phyloP scores from a whole-genome alignment of 140 eudicot genomes.

The Anethum foeniculum region DNA sequence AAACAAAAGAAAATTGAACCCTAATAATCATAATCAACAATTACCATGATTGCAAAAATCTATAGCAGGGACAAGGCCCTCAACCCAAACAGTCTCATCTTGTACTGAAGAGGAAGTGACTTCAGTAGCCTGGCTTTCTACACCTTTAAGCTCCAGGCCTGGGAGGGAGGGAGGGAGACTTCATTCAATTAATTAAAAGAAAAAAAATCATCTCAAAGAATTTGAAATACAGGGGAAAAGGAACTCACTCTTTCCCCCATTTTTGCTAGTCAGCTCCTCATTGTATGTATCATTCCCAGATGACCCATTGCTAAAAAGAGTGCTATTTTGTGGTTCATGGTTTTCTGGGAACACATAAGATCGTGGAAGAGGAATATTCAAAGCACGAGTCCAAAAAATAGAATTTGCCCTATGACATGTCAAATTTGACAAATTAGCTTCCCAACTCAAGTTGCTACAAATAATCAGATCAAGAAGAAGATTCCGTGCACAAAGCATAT shows the following conservation, averaged over 20 bases:
- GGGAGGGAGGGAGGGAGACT: background rate
- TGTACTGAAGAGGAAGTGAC: slow-evolving; percentile 23
- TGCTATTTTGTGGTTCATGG: slow-evolving; percentile 34
- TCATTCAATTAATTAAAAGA: background rate
- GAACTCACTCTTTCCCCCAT: slow-evolving; percentile 36
- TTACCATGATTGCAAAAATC: slow-evolving; percentile 99
- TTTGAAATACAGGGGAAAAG: slow-evolving; percentile 4
- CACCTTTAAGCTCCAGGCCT: slow-evolving; percentile 27
- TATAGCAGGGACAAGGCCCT: slow-evolving; percentile 97
- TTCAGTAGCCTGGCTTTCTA: slow-evolving; percentile 25
- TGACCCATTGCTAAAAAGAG: slow-evolving; percentile 10
- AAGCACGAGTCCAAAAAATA: slow-evolving; percentile 94
- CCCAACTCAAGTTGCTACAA: background rate
- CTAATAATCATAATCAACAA: background rate
- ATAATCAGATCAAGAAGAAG: background rate
- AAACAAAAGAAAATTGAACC: background rate
- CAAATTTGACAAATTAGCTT: slow-evolving; percentile 8
- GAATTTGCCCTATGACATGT: slow-evolving; percentile 78
- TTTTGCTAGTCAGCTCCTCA: slow-evolving; percentile 23
- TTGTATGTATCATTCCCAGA: slow-evolving; percentile 16
- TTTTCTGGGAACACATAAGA: slow-evolving; percentile 54
- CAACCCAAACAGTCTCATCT: slow-evolving; percentile 74
- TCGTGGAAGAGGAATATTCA: slow-evolving; percentile 83
- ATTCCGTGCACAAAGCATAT: background rate
- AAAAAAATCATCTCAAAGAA: background rate